Conservation (phyloP, 257 asterid species). For the Rhazya stricta region DNA sequence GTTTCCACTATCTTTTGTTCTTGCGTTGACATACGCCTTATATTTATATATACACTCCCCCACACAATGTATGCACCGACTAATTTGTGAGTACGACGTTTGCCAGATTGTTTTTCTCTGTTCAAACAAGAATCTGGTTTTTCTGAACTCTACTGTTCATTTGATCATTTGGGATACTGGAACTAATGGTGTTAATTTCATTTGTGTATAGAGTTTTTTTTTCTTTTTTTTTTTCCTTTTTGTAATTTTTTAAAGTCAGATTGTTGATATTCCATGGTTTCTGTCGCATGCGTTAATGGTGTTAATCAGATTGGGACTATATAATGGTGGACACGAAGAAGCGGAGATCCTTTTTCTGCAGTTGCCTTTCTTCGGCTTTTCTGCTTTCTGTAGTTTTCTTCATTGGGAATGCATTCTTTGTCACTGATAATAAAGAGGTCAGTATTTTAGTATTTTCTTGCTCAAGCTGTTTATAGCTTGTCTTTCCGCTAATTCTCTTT, state of each 20-base stretch:
- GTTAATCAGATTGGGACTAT: slow-evolving; percentile 19
- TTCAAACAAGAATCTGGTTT: background rate
- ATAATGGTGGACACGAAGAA: slow-evolving; percentile 31
- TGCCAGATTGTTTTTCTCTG: background rate
- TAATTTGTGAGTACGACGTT: background rate
- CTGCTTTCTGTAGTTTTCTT: slow-evolving; percentile 46
- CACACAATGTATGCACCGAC: slow-evolving; percentile 5
- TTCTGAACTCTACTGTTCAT: background rate
- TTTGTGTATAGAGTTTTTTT: too few relatives aligned
- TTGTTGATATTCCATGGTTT: background rate
- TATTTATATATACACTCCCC: background rate
- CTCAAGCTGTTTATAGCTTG: background rate
- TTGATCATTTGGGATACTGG: background rate
- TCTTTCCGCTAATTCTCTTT: background rate
- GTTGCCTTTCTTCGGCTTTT: slow-evolving; percentile 36
- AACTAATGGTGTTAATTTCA: background rate
- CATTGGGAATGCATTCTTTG: slow-evolving; percentile 30
- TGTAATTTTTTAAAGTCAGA: too few relatives aligned
- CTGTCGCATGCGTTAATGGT: background rate
- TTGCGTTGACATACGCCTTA: slow-evolving; percentile 32
- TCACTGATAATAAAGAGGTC: slow-evolving; percentile 54
- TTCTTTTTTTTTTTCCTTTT: background rate
- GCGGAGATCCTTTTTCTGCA: slow-evolving; percentile 32
- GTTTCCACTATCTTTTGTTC: slow-evolving; percentile 22
- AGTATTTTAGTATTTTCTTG: background rate